Conservation (phyloP, 2,329 filamentous ascomycete genomes). For the Colletotrichum cereale region DNA sequence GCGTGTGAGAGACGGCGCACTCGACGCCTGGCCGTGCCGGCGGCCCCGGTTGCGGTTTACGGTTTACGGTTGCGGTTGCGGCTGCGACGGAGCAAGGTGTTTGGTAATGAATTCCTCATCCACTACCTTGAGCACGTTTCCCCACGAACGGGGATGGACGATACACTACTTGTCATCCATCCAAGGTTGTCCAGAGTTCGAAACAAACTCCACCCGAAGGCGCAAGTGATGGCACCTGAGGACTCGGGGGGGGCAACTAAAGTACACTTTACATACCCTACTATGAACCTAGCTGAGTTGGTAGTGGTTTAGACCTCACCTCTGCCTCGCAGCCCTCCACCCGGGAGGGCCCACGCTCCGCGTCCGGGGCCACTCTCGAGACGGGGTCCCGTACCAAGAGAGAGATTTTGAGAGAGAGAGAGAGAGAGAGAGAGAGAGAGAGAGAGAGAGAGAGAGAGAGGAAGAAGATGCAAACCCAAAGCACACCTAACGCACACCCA, state of each 20-base stretch:
- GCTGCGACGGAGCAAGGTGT: slow-evolving; percentile 8
- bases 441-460: no score
- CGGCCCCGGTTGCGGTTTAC: no score
- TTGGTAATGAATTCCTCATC: slow-evolving; percentile 33
- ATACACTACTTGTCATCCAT: neutral
- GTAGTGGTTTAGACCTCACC: neutral
- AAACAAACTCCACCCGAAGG: slow-evolving; percentile 31
- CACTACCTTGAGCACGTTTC: slow-evolving; percentile 40
- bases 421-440: neutral
- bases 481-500: neutral
- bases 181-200: slow-evolving; percentile 26
- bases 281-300: neutral
- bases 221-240: slow-evolving; percentile 12
- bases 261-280: neutral
- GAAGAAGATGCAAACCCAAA: neutral
- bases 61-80: neutral
- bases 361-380: neutral
- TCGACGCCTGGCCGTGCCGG: no score
- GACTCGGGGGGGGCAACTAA: neutral
- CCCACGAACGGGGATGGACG: slow-evolving; percentile 22
- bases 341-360: neutral
- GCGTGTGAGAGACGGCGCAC: no score
- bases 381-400: neutral
- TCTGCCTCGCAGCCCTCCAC: neutral
- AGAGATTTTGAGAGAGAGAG: no score